phyloP scores from a whole-genome alignment of 805 yeast genomes.

The Hemisphaericaspora nanyangensis region DNA sequence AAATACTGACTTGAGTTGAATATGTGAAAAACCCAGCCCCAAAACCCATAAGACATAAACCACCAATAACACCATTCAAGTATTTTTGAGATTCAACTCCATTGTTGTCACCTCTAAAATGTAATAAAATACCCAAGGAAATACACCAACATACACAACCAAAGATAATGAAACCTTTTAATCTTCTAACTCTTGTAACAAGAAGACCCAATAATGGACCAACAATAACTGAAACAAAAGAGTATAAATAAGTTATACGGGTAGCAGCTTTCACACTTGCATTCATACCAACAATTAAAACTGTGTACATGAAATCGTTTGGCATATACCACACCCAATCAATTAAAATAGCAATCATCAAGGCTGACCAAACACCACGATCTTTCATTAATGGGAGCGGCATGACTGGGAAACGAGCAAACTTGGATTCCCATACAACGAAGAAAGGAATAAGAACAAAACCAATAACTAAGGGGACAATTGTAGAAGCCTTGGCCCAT shows the following conservation, averaged over 20 bases:
- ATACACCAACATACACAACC: conserved; percentile 57
- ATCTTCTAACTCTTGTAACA: conserved; percentile 42
- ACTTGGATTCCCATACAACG: conserved; percentile 50
- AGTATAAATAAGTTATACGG: conserved; percentile 56
- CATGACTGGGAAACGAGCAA: conserved; percentile 54
- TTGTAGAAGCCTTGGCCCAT: conserved; percentile 61
- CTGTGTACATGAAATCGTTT: conserved; percentile 63
- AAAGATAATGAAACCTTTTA: conserved; percentile 55
- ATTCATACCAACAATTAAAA: conserved; percentile 58
- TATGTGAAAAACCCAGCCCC: conserved; percentile 73
- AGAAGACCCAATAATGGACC: conserved; percentile 56
- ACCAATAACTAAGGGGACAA: conserved; percentile 70
- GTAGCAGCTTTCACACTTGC: conserved; percentile 61
- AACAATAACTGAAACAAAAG: conserved; percentile 60
- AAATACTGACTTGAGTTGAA: conserved; percentile 57
- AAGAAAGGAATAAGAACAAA: conserved; percentile 54
- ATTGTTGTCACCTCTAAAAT: conserved; percentile 41
- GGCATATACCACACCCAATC: conserved; percentile 67
- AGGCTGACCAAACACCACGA: conserved; percentile 69
- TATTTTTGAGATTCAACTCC: conserved; percentile 29
- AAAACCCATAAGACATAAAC: conserved; percentile 59
- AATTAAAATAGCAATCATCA: conserved; percentile 52
- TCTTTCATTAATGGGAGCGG: conserved; percentile 58
- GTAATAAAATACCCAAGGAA: conserved; percentile 55
- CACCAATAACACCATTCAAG: conserved; percentile 45